A percentile compares a stretch with the other conserved stretches of the same genome.
Conservation (phyloP, 371 early-diverging fungal species). For the Fennellomyces sp. region DNA sequence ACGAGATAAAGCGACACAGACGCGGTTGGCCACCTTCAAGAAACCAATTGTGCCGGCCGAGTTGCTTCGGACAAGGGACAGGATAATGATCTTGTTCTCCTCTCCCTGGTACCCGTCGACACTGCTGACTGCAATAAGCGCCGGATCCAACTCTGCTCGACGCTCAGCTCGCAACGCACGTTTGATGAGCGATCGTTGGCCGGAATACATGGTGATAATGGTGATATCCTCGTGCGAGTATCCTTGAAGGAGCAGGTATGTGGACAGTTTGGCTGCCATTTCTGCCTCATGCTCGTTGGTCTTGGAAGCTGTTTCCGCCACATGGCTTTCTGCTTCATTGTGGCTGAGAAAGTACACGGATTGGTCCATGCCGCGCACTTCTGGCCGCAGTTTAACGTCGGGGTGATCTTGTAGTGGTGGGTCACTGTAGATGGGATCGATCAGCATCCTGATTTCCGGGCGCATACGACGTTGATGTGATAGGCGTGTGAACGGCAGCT, state of each 20-base stretch:
- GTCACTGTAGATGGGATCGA: constrained; percentile 58
- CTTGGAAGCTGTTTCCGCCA: constrained; percentile 57
- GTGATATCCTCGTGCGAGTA: constrained; percentile 50
- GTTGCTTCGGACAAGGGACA: constrained; percentile 72
- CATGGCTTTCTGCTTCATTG: constrained; percentile 47
- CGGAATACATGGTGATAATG: constrained; percentile 66
- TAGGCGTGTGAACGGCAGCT: constrained; percentile 55
- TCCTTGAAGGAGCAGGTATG: constrained; percentile 63
- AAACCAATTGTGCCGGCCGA: constrained; percentile 71
- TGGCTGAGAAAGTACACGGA: constrained; percentile 60
- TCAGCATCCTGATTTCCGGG: constrained; percentile 66
- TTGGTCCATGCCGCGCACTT: constrained; percentile 60
- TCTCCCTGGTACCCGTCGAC: constrained; percentile 86
- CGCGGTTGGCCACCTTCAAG: constrained; percentile 70
- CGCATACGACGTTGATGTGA: constrained; percentile 75
- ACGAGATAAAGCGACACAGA: constrained; percentile 80
- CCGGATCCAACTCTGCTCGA: constrained; percentile 22
- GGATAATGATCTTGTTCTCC: constrained; percentile 74
- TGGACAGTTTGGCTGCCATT: constrained; percentile 55
- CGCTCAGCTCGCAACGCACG: constrained; percentile 39
- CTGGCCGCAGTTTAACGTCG: constrained; percentile 45
- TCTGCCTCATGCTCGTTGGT: constrained; percentile 62
- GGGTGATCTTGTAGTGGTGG: constrained; percentile 54
- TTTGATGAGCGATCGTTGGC: constrained; percentile 52
- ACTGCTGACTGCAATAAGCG: constrained; percentile 60